These are phyloP conservation scores for Collybia sordida DNA, from an alignment of 768 basidiomycete species.

Conservation along the genomic window DNA sequence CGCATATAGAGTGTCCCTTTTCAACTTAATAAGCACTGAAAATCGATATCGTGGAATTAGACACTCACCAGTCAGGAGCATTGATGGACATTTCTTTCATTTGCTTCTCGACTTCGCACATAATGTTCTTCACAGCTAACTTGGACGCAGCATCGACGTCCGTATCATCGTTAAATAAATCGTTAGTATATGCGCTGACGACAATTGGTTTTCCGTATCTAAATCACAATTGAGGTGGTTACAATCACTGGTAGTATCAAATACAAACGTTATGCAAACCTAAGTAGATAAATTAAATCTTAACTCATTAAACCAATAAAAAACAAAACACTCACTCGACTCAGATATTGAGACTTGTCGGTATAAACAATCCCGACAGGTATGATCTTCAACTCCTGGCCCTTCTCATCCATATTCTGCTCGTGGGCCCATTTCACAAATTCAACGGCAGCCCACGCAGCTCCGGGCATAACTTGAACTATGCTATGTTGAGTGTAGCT, in stretches of 20 bases:
- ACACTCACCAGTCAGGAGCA: conserved; percentile 62
- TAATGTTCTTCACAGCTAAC: conserved; percentile 57
- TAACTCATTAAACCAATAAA: not conserved
- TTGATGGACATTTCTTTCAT: conserved; percentile 59
- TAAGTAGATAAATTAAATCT: conserved; percentile 14
- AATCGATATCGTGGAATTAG: not conserved
- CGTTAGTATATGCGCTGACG: conserved; percentile 48
- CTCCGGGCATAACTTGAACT: conserved; percentile 56
- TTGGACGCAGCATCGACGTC: conserved; percentile 37
- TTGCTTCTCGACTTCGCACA: conserved; percentile 44
- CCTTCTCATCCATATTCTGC: conserved; percentile 11
- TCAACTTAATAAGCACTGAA: conserved; percentile 7
- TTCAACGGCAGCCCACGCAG: conserved; percentile 72
- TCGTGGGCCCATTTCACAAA: conserved; percentile 43
- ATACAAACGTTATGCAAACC: conserved; percentile 15
- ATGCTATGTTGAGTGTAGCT: conserved; percentile 48
- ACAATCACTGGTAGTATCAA: not conserved
- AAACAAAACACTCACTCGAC: conserved; percentile 39
- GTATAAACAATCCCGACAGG: conserved; percentile 73
- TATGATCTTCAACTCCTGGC: conserved; percentile 43
- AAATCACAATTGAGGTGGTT: not conserved
- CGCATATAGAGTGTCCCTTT: conserved; percentile 56
- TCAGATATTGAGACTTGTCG: conserved; percentile 65
- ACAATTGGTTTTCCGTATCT: conserved; percentile 57
- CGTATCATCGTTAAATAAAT: conserved; percentile 36